Percentiles rank a stretch among this genome's conserved stretches.
These are phyloP conservation scores for Phylloporus arenicola DNA, from an alignment of 768 basidiomycete genomes.

Conservation along the genomic window DNA sequence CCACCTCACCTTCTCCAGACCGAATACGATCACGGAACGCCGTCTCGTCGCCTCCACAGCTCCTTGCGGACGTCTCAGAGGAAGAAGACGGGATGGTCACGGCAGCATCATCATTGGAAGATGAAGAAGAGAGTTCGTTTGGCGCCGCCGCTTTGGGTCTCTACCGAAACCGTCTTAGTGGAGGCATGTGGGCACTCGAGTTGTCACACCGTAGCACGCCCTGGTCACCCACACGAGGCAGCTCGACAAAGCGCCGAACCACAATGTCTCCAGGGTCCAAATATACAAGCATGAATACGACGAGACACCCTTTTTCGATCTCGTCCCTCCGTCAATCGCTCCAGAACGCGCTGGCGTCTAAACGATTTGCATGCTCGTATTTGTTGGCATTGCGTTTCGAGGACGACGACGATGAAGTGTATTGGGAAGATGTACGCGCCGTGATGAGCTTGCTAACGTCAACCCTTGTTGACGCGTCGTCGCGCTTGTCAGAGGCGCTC, in stretches of 20 bases:
- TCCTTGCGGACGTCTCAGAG: slow-evolving; percentile 36
- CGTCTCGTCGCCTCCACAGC: slow-evolving; percentile 32
- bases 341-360: slow-evolving; percentile 63
- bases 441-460: slow-evolving; percentile 67
- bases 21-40: slow-evolving; percentile 36
- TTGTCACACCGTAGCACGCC: slow-evolving; percentile 23
- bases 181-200: slow-evolving; percentile 48
- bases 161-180: slow-evolving; percentile 46
- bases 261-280: slow-evolving; percentile 47
- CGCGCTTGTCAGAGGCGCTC: slow-evolving; percentile 57
- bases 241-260: slow-evolving; percentile 15
- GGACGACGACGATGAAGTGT: slow-evolving; percentile 67
- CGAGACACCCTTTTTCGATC: slow-evolving; percentile 62
- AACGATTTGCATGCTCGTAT: slow-evolving; percentile 75
- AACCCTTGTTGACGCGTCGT: slow-evolving; percentile 59
- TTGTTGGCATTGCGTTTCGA: slow-evolving; percentile 73
- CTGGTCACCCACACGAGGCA: slow-evolving; percentile 10
- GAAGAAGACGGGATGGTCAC: slow-evolving; percentile 31
- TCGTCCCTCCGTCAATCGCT: slow-evolving; percentile 57
- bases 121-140: slow-evolving; percentile 39
- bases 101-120: slow-evolving; percentile 18
- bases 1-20: slow-evolving; percentile 20
- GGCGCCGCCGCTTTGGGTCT: slow-evolving; percentile 59
- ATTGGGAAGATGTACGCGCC: slow-evolving; percentile 81
- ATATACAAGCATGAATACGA: slow-evolving; percentile 56